Percentiles rank a stretch among this genome's conserved stretches.
Conservation (phyloP, 176 grass and related monocot species). For the Cenchrus purpureus region DNA sequence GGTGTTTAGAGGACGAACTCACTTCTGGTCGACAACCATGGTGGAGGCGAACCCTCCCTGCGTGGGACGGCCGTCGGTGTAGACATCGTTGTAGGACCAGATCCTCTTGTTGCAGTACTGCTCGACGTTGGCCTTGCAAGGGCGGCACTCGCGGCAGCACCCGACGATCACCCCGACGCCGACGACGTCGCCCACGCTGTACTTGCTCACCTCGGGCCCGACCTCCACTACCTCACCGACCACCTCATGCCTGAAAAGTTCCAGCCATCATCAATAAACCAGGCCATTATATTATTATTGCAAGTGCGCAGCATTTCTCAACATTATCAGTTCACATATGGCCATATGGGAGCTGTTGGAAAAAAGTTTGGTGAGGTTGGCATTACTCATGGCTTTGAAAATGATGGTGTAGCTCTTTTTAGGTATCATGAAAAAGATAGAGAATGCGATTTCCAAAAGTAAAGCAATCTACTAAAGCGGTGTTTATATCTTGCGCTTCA, state of each 20-base stretch:
- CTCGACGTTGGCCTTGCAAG: constrained; percentile 85
- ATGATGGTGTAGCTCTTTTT: neutral
- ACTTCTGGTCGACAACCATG: constrained; percentile 96
- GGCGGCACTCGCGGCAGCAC: constrained; percentile 76
- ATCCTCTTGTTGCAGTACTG: constrained; percentile 97
- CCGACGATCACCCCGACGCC: constrained; percentile 79
- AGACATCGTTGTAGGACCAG: constrained; percentile 97
- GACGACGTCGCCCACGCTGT: constrained; percentile 59
- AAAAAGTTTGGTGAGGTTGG: constrained; percentile 1
- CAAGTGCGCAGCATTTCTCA: neutral
- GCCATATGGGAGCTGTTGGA: neutral
- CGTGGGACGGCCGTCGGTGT: constrained; percentile 81
- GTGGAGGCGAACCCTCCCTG: constrained; percentile 84
- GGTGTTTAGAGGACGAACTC: constrained; percentile 27
- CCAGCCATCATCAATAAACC: neutral
- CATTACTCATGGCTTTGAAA: constrained; percentile 14
- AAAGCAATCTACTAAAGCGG: neutral
- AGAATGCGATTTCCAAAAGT: neutral
- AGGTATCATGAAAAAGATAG: neutral
- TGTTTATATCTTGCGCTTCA: neutral
- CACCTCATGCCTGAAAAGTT: constrained; percentile 76
- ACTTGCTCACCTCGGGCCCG: constrained; percentile 63
- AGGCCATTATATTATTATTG: neutral
- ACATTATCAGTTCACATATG: neutral
- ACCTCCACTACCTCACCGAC: constrained; percentile 91